Evolutionary conservation across 805 yeast genomes (phyloP).

Genomic region (Metschnikowia matae): DNA sequence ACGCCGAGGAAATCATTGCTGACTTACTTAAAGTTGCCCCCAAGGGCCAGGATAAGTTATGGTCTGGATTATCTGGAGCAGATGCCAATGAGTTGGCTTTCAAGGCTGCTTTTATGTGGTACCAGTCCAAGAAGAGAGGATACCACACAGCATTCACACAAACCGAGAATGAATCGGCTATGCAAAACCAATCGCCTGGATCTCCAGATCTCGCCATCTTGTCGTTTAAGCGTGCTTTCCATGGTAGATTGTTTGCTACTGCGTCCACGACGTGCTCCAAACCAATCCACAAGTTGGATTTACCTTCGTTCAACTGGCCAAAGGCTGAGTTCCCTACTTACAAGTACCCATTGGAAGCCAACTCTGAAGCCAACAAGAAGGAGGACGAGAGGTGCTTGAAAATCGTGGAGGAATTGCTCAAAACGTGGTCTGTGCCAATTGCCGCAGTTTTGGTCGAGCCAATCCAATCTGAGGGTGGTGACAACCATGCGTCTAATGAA

Average conservation of each 20-base stretch:
- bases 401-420: slow-evolving; percentile 67
- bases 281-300: slow-evolving; percentile 88
- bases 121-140: slow-evolving; percentile 67
- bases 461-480: slow-evolving; percentile 89
- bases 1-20: slow-evolving; percentile 54
- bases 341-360: slow-evolving; percentile 74
- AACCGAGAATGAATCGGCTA: slow-evolving; percentile 68
- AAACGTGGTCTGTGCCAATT: slow-evolving; percentile 67
- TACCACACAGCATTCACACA: slow-evolving; percentile 52
- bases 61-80: slow-evolving; percentile 82
- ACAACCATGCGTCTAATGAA: slow-evolving; percentile 72
- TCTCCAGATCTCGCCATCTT: slow-evolving; percentile 81
- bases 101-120: slow-evolving; percentile 84
- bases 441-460: slow-evolving; percentile 92
- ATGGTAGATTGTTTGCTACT: slow-evolving; percentile 90
- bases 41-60: slow-evolving; percentile 66
- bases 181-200: slow-evolving; percentile 84
- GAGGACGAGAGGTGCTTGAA: slow-evolving; percentile 83
- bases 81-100: slow-evolving; percentile 88
- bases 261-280: slow-evolving; percentile 89
- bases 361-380: slow-evolving; percentile 56
- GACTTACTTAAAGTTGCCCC: slow-evolving; percentile 65
- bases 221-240: slow-evolving; percentile 87
- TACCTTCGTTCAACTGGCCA: slow-evolving; percentile 97
- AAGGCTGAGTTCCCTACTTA: slow-evolving; percentile 87